Evolutionary conservation across 495 filamentous ascomycete species (phyloP), one percentile per base, ranked within the genome.

Genomic region (Neurospora tetraspora): DNA sequence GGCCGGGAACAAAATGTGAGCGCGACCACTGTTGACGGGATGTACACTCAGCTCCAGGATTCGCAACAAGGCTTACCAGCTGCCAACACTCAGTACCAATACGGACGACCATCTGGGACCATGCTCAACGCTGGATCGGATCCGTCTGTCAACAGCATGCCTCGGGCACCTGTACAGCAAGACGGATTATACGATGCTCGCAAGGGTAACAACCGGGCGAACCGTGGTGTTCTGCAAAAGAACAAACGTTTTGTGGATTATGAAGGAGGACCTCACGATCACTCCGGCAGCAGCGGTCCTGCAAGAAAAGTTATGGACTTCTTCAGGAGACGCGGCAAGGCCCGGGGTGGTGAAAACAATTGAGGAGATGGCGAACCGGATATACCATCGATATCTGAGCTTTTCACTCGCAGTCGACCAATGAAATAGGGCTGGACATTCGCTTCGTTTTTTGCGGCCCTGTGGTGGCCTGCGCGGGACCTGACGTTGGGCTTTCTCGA

Each of bases 261-360:
- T 93, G n/a, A 97, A 94, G 77, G 94, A 97, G 76, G 90, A 9
- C 87, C 90, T 16, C 81, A 80, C 65, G 84, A 87, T 71, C 89
- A 94, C 79, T 90, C 89, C 5, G 96, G 95, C 39, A 96, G 91
- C 77, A 92, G 89, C 71, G 93, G 93, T 40, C 91, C 93, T 18
- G 93, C 94, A 20, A 89, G 93, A 75, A 91, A 92, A 77, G 96
- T 99, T 68, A 99, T 99, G 96, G 96, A 98, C 82, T 96, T 97
- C 81, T 99, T 99, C 84, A 88, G 96, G 77, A 85, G 94, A 78
- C 87, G 94, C 74, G 93, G 93, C 39, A 94, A 89, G 80, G 93
- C 91, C 69, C 82, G 91, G 73, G 89, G 85, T 72, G 90, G 89
- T 45, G 90, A 91, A 71, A 39, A 39, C 42, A 73, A 72, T 40